Base-by-base conservation (phyloP, 805 yeast genomes). In the Lachancea kluyveri region DNA sequence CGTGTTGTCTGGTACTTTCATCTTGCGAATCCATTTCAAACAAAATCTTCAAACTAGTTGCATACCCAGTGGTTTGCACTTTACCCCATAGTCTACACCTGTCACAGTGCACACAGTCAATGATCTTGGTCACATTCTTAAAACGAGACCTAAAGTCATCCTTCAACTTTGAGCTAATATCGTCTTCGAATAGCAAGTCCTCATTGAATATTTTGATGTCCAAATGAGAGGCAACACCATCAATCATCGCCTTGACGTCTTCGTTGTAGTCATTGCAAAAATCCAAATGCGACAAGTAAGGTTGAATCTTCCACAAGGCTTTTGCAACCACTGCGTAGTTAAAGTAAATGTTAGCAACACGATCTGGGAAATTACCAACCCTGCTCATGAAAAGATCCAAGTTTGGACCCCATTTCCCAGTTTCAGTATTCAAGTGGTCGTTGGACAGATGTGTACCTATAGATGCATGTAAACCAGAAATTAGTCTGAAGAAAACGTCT, bases 71-170 rank as follows among this genome's bases (percentile, higher is more conserved):
- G 2, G 95, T 86, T 64, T 92, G 98, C 18, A 92, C 74, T 59
- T 92, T 92, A 7, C 98, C 98, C 99, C 99, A 92, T 60, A 92
- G 67, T 50, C 96, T 74, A 59, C 99, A 92, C 53, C 96, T 71
- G 55, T 92, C 98, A 65, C 99, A 92, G 22, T 95, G 96, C 24
- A 92, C 97, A 64, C 99, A 92, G 57, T 90, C 96, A 96, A 92
- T 92, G 26, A 92, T 76, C 30, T 84, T 79, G 13, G 94, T 79
- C 15, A 92, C 94, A 54, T 92, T 92, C 51, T 77, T 79, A 58
- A 92, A 94, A 31, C 94, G 79, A 22, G 72, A 60, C 40, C 90
- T 72, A 63, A 92, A 88, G 48, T 92, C 97, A 41, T 79, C 79
- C 49, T 92, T 92, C 36, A 90, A 68, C 2, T 57, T 61, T 4